Evolutionary conservation across 495 filamentous ascomycete genomes (phyloP).

Genomic region (Amorphotheca resinae): DNA sequence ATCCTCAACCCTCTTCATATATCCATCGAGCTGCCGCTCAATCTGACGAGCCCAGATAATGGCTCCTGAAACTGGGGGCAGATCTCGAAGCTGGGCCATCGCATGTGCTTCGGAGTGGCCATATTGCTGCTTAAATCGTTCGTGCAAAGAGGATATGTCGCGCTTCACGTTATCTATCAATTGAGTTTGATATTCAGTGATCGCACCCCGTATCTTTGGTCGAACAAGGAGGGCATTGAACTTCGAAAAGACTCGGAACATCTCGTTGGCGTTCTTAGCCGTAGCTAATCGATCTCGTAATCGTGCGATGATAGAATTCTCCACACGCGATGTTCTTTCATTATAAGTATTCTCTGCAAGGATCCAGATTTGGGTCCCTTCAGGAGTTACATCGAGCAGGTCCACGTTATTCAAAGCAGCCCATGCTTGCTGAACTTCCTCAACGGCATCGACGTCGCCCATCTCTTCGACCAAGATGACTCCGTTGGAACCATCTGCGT

Average conservation of each 20-base stretch:
- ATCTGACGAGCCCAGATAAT: constrained; percentile 98
- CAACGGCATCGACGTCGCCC: constrained; percentile 94
- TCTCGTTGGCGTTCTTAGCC: constrained; percentile 92
- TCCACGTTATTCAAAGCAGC: constrained; percentile 88
- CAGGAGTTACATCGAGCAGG: constrained; percentile 77
- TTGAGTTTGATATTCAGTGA: constrained; percentile 92
- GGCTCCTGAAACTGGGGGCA: constrained; percentile 88
- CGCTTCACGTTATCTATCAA: constrained; percentile 95
- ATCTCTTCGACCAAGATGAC: constrained; percentile 78
- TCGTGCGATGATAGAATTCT: constrained; percentile 96
- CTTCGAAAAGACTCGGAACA: constrained; percentile 99
- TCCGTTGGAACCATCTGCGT: constrained; percentile 39
- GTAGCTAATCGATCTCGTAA: constrained; percentile 87
- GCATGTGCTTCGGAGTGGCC: constrained; percentile 94
- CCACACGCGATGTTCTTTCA: constrained; percentile 87
- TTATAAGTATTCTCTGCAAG: constrained; percentile 91
- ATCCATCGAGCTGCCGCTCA: constrained; percentile 81
- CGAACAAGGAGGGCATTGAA: constrained; percentile 98
- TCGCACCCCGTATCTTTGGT: constrained; percentile 94
- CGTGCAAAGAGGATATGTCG: constrained; percentile 84
- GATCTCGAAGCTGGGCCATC: constrained; percentile 91
- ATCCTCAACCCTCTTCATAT: constrained; percentile 96
- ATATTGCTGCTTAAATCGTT: constrained; percentile 97
- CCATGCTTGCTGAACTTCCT: constrained; percentile 91
- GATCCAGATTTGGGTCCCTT: constrained; percentile 83